phyloP scores from a whole-genome alignment of 2,329 filamentous ascomycete species.

The Pseudocercospora eumusae region DNA sequence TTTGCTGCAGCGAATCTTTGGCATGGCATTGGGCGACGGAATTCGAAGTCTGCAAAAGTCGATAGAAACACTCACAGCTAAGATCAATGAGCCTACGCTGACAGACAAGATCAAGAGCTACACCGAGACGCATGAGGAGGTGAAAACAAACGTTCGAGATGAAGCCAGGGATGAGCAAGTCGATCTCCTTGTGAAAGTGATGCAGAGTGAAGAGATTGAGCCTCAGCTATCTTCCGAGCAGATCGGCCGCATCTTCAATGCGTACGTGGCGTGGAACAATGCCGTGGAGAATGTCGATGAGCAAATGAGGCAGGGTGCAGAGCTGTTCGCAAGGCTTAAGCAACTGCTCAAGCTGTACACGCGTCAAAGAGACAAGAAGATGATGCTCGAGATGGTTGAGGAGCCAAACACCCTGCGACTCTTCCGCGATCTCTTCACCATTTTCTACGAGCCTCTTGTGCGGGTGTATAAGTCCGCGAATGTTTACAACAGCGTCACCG shows the following conservation, averaged over 20 bases:
- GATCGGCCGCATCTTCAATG: slow-evolving; percentile 84
- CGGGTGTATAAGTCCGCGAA: slow-evolving; percentile 98
- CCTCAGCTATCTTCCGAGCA: slow-evolving; percentile 73
- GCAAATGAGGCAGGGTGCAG: slow-evolving; percentile 83
- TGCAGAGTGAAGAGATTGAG: slow-evolving; percentile 74
- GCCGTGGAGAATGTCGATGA: slow-evolving; percentile 89
- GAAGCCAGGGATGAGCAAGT: slow-evolving; percentile 74
- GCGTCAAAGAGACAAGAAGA: slow-evolving; percentile 87
- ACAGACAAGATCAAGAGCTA: slow-evolving; percentile 81
- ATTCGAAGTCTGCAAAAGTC: slow-evolving; percentile 83
- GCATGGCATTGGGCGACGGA: slow-evolving; percentile 85
- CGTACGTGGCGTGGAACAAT: slow-evolving; percentile 93
- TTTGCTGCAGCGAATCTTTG: slow-evolving; percentile 91
- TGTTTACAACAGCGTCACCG: slow-evolving; percentile 94
- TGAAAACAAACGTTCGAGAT: slow-evolving; percentile 71
- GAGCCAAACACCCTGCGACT: slow-evolving; percentile 96
- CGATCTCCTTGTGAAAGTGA: slow-evolving; percentile 81
- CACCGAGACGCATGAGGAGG: slow-evolving; percentile 69
- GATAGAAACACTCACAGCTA: slow-evolving; percentile 73
- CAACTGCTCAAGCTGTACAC: slow-evolving; percentile 91
- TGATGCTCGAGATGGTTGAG: slow-evolving; percentile 95
- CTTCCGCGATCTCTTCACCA: slow-evolving; percentile 93
- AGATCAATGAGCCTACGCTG: slow-evolving; percentile 79
- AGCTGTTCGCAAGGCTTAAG: slow-evolving; percentile 92
- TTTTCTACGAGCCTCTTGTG: slow-evolving; percentile 97